Conservation (phyloP, 371 early-diverging fungal species). For the Fennellomyces sp. region DNA sequence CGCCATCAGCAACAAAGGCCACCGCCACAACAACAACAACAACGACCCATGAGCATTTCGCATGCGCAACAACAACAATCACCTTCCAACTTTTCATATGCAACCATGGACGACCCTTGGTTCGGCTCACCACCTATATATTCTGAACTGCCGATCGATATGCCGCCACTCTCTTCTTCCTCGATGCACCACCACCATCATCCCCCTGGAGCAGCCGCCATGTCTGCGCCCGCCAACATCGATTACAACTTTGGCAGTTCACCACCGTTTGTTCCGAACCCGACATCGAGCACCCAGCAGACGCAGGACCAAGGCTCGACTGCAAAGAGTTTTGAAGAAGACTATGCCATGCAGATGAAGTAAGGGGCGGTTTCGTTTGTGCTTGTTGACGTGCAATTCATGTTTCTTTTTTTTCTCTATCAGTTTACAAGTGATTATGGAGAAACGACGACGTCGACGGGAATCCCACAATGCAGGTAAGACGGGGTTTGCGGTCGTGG, state of each 20-base stretch:
- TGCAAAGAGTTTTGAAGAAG: constrained; percentile 44
- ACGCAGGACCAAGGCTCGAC: constrained; percentile 8
- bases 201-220: constrained; percentile 22
- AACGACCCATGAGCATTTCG: constrained; percentile 1
- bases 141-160: not conserved
- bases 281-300: constrained; percentile 8
- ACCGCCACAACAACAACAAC: not conserved
- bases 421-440: constrained; percentile 57
- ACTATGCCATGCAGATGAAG: constrained; percentile 44
- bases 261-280: not conserved
- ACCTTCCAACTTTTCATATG: constrained; percentile 9
- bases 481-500: not conserved
- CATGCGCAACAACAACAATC: constrained; percentile 4
- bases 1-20: not conserved
- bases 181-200: constrained; percentile 5
- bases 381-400: not conserved
- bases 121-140: not conserved
- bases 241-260: constrained; percentile 16
- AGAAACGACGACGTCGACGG: constrained; percentile 88
- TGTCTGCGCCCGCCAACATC: constrained; percentile 47
- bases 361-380: constrained; percentile 25
- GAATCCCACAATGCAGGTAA: constrained; percentile 94
- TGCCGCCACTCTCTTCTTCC: not conserved
- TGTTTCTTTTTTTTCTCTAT: not conserved
- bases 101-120: constrained; percentile 7